Evolutionary conservation across 129 eudicot species (phyloP).

Genomic region (Centrapalus pauciflorus): DNA sequence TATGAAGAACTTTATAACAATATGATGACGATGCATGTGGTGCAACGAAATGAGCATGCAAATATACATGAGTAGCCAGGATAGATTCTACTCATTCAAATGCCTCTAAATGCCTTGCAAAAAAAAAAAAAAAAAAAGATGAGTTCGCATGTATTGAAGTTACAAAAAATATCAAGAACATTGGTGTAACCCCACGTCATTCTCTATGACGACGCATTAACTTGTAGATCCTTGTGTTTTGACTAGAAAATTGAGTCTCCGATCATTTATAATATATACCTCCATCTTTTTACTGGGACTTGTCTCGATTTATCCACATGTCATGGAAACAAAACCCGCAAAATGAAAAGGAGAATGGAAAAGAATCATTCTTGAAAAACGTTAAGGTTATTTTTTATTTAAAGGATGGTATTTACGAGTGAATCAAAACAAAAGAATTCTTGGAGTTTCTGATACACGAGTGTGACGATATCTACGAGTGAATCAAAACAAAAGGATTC

Average conservation of each 20-base stretch:
- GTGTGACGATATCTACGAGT: not conserved
- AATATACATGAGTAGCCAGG: not conserved
- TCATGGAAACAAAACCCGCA: not conserved
- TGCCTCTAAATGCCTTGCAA: not conserved
- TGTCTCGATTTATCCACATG: not conserved
- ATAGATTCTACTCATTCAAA: not conserved
- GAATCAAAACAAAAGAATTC: too few species aligned
- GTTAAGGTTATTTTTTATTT: not conserved
- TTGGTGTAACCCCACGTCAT: not conserved
- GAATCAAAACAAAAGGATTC: not conserved
- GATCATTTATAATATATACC: not conserved
- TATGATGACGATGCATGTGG: not conserved
- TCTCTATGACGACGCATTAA: not conserved
- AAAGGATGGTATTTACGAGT: not conserved
- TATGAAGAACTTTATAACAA: not conserved
- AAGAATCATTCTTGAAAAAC: not conserved
- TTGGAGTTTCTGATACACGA: too few species aligned
- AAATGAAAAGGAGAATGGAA: not conserved
- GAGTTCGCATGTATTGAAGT: not conserved
- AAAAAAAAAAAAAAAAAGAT: too few species aligned
- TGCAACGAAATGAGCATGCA: not conserved
- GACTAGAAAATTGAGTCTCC: not conserved
- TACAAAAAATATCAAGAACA: not conserved
- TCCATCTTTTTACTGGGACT: not conserved
- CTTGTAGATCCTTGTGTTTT: too few species aligned